Evolutionary conservation across 1,284 basidiomycete species (phyloP).

Genomic region (Cutaneotrichosporon mucoides): DNA sequence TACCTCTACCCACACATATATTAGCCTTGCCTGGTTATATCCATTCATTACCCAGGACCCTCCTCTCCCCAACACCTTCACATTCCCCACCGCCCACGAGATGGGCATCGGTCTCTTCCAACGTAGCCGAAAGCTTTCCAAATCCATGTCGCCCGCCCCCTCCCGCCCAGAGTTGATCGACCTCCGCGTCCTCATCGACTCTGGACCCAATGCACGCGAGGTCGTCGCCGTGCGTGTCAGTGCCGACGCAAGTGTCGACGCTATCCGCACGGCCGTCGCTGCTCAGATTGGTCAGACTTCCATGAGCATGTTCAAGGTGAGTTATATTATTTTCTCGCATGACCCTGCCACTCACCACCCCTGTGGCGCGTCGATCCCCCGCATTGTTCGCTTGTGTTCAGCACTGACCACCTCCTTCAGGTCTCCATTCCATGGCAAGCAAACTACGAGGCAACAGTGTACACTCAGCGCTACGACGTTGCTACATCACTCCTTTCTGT

Average conservation of each 20-base stretch:
- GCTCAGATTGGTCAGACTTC: slow-evolving; percentile 24
- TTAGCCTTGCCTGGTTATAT: neutral
- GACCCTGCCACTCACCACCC: neutral
- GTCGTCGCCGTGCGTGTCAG: slow-evolving; percentile 33
- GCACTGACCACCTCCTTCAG: slow-evolving; percentile 20
- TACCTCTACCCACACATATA: neutral
- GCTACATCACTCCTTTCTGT: slow-evolving; percentile 34
- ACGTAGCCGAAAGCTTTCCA: slow-evolving; percentile 8
- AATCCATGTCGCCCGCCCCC: slow-evolving; percentile 1
- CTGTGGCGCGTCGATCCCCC: neutral
- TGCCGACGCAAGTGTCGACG: slow-evolving; percentile 26
- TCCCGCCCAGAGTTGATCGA: neutral
- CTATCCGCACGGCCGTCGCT: slow-evolving; percentile 28
- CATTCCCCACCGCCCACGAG: neutral
- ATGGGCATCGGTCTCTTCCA: slow-evolving; percentile 18
- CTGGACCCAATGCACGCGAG: slow-evolving; percentile 16
- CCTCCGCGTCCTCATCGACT: slow-evolving; percentile 21
- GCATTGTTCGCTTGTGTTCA: neutral
- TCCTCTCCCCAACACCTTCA: neutral
- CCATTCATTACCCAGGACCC: neutral
- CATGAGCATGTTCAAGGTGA: slow-evolving; percentile 44
- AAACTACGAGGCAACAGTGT: slow-evolving; percentile 34
- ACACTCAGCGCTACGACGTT: slow-evolving; percentile 28
- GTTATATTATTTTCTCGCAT: slow-evolving; percentile 4
- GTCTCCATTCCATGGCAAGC: slow-evolving; percentile 43